A percentile compares a stretch with the other conserved stretches of the same genome.
Conservation (phyloP, 768 basidiomycete species). For the Tremella mesenterica region DNA sequence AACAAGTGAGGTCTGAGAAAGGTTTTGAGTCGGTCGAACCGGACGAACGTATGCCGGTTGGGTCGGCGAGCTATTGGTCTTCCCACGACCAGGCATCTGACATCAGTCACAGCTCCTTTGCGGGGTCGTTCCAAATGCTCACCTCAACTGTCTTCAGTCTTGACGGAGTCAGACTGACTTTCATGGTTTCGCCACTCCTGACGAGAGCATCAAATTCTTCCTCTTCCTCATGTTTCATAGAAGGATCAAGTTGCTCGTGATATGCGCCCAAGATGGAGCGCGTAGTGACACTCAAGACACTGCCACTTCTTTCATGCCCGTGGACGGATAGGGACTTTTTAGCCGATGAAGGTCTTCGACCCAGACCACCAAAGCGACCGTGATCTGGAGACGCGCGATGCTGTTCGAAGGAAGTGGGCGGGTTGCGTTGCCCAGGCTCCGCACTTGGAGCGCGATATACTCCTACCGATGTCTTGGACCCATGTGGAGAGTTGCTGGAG, state of each 20-base stretch:
- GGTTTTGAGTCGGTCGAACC: not conserved
- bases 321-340: not conserved
- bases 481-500: constrained; percentile 10
- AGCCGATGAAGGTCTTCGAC: constrained; percentile 1
- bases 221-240: constrained; percentile 39
- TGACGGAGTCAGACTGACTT: constrained; percentile 90
- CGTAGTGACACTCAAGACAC: constrained; percentile 26
- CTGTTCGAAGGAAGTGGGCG: not conserved
- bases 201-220: constrained; percentile 91
- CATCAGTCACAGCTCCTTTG: not conserved
- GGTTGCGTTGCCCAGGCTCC: not conserved
- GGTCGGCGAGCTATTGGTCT: not conserved
- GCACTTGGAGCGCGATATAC: constrained; percentile 1
- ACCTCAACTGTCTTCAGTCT: constrained; percentile 89
- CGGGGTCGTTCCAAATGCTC: constrained; percentile 37
- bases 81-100: not conserved
- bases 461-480: constrained; percentile 4
- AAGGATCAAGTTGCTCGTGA: constrained; percentile 17
- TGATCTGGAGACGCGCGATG: not conserved
- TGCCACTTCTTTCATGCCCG: constrained; percentile 21
- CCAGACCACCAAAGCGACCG: not conserved
- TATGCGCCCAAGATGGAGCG: constrained; percentile 25
- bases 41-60: not conserved
- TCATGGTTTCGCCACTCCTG: constrained; percentile 82
- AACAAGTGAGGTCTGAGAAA: not conserved